phyloP scores from a whole-genome alignment of 805 yeast genomes.

The Cyberlindnera xylosilytica region DNA sequence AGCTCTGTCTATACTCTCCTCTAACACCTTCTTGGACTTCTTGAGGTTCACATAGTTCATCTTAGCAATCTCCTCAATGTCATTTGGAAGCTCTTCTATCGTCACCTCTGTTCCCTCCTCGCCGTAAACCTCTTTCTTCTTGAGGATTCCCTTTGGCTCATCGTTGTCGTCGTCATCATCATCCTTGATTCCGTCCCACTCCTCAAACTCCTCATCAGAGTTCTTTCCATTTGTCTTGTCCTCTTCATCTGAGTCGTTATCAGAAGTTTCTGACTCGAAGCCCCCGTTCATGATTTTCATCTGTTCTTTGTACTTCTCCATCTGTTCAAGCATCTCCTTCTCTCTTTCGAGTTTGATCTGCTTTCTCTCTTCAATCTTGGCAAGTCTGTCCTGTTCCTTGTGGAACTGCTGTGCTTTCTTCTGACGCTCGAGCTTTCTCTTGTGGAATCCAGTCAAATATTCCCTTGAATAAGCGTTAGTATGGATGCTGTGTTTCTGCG shows the following conservation, averaged over 20 bases:
- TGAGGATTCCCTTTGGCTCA: constrained; percentile 24
- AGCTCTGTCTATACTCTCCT: constrained; percentile 74
- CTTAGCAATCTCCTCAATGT: constrained; percentile 59
- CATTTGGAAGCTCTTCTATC: constrained; percentile 44
- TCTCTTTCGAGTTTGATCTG: constrained; percentile 65
- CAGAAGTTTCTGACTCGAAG: constrained; percentile 17
- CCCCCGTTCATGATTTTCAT: constrained; percentile 29
- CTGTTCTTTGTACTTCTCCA: constrained; percentile 53
- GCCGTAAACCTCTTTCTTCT: constrained; percentile 28
- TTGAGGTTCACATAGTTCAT: constrained; percentile 69
- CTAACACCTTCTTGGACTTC: constrained; percentile 65
- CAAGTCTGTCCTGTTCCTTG: constrained; percentile 73
- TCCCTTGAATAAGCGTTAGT: constrained; percentile 38
- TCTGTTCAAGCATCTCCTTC: constrained; percentile 58
- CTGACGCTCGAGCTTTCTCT: constrained; percentile 84
- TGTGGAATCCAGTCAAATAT: constrained; percentile 92
- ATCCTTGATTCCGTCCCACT: constrained; percentile 38
- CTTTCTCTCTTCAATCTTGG: constrained; percentile 73
- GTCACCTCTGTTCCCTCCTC: constrained; percentile 42
- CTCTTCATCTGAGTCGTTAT: constrained; percentile 19
- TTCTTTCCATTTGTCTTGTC: constrained; percentile 30
- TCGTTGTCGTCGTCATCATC: constrained; percentile 29
- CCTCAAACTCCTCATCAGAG: constrained; percentile 26
- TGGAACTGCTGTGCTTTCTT: constrained; percentile 77
- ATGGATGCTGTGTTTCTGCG: background rate